These are phyloP conservation scores for Trifolium fragiferum DNA, from an alignment of 306 rosid genomes.

Conservation along the genomic window DNA sequence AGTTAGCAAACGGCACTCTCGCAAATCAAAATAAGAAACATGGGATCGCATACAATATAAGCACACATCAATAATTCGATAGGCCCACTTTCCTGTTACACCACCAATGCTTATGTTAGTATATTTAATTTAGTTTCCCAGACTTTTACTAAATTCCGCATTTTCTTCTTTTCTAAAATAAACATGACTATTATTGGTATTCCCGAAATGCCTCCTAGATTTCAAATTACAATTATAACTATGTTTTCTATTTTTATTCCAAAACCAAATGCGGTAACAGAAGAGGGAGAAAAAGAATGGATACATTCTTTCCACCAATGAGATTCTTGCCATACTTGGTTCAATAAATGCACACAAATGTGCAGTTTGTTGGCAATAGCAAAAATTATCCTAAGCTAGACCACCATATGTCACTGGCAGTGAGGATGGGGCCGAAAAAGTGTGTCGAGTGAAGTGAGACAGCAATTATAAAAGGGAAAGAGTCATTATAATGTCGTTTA, in stretches of 20 bases:
- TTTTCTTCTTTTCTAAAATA: slow-evolving; percentile 2
- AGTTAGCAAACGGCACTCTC: slow-evolving; percentile 3
- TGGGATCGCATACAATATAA: slow-evolving; percentile 11
- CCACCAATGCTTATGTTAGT: not conserved
- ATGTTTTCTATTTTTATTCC: slow-evolving; percentile 10
- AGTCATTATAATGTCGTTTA: not conserved
- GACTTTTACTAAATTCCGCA: slow-evolving; percentile 4
- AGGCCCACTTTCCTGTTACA: slow-evolving; percentile 10
- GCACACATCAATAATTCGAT: slow-evolving; percentile 9
- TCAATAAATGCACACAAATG: slow-evolving; percentile 7
- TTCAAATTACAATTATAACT: slow-evolving; percentile 7
- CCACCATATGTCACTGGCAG: not conserved
- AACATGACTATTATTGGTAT: not conserved
- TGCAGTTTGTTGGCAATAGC: not conserved
- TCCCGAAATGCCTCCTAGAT: slow-evolving; percentile 16
- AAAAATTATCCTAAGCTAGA: slow-evolving; percentile 14
- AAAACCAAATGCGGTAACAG: not conserved
- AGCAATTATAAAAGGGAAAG: not conserved
- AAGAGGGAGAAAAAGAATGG: slow-evolving; percentile 1
- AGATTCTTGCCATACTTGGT: slow-evolving; percentile 4
- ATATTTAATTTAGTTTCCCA: slow-evolving; percentile 16
- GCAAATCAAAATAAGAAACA: slow-evolving; percentile 34
- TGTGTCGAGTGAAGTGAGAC: not conserved
- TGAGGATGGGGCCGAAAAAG: not conserved
- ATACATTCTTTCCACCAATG: slow-evolving; percentile 22